phyloP scores from a whole-genome alignment of 805 yeast species.

The Starmerella apis region DNA sequence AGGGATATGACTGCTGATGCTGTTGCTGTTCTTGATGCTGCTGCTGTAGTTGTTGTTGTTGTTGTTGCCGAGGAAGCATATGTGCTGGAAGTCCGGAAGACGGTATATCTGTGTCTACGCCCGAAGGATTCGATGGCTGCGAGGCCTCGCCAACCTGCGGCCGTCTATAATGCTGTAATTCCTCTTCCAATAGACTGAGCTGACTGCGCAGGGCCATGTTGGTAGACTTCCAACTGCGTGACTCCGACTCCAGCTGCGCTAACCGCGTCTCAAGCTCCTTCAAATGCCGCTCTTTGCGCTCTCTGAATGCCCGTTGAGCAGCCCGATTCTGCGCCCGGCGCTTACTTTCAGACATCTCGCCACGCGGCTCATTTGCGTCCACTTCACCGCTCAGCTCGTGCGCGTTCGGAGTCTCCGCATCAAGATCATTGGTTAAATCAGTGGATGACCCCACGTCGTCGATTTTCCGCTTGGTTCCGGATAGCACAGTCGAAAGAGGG shows the following conservation, averaged over 20 bases:
- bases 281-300: constrained; percentile 81
- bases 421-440: not conserved
- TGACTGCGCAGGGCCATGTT: constrained; percentile 64
- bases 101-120: not conserved
- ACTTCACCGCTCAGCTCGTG: not conserved
- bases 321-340: constrained; percentile 96
- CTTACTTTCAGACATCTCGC: constrained; percentile 33
- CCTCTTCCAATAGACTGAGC: constrained; percentile 61
- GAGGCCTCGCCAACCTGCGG: constrained; percentile 8
- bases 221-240: constrained; percentile 57
- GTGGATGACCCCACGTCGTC: not conserved
- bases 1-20: not conserved
- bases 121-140: not conserved
- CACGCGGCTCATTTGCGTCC: not conserved
- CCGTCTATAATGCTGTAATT: constrained; percentile 49
- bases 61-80: not conserved
- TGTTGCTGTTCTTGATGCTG: not conserved
- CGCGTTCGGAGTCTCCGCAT: not conserved
- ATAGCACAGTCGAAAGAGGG: not conserved
- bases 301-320: constrained; percentile 74
- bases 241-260: constrained; percentile 56
- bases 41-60: not conserved
- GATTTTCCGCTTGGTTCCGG: constrained; percentile 5
- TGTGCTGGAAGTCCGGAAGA: constrained; percentile 6
- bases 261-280: constrained; percentile 77